phyloP scores from a whole-genome alignment of 768 basidiomycete species.

The Mycena filopes region DNA sequence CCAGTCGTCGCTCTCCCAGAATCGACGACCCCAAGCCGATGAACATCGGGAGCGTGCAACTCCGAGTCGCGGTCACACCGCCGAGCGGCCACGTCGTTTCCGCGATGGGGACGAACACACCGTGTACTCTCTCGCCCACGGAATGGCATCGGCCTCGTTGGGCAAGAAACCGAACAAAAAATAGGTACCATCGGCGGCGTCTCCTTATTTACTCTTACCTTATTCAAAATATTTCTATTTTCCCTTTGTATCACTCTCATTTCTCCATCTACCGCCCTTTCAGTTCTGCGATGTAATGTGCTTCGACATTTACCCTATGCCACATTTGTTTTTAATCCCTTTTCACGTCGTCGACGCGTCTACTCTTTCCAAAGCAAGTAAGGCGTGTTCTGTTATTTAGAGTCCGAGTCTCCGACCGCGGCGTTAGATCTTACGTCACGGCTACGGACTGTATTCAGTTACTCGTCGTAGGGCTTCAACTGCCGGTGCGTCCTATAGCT shows the following conservation, averaged over 20 bases:
- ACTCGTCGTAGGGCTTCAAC: no score
- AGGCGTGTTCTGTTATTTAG: no score
- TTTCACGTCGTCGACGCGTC: no score
- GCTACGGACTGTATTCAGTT: no score
- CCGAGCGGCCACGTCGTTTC: constrained; percentile 29
- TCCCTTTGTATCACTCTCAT: neutral
- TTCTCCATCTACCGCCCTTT: neutral
- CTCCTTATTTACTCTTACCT: constrained; percentile 21
- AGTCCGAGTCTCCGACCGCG: no score
- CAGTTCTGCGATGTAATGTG: constrained; percentile 1
- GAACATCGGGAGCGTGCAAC: constrained; percentile 21
- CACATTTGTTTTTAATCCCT: constrained; percentile 11
- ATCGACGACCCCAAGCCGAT: constrained; percentile 21
- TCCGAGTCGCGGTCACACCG: constrained; percentile 20
- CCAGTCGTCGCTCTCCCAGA: constrained; percentile 28
- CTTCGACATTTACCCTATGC: constrained; percentile 5
- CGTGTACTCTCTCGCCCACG: constrained; percentile 9
- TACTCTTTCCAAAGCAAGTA: no score
- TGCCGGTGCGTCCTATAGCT: no score
- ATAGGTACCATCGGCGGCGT: constrained; percentile 5
- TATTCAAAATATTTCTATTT: constrained; percentile 28
- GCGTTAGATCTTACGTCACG: no score
- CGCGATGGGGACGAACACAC: constrained; percentile 23
- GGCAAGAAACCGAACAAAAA: constrained; percentile 22
- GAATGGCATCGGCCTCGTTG: constrained; percentile 20